Conservation (phyloP, 2,329 filamentous ascomycete species). For the Cladosporium sp. region DNA sequence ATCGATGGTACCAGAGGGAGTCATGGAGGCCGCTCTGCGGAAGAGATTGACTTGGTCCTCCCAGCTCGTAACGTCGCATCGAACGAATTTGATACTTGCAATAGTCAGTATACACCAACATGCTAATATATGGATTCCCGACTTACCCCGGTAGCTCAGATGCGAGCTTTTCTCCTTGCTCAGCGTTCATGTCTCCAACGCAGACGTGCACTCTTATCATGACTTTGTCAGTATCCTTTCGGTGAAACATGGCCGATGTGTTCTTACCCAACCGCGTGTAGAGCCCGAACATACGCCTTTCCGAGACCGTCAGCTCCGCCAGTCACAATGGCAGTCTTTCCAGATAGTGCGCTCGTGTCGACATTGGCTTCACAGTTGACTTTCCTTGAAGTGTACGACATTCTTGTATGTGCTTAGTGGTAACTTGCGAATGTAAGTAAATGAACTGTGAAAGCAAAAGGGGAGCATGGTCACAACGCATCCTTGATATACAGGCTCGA, state of each 20-base stretch:
- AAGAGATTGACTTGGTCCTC: constrained; percentile 28
- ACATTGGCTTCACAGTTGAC: constrained; percentile 25
- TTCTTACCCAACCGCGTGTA: constrained; percentile 30
- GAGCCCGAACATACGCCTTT: constrained; percentile 34
- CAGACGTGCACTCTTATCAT: constrained; percentile 27
- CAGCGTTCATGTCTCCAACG: constrained; percentile 33
- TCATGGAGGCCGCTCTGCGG: constrained; percentile 20
- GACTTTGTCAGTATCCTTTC: not conserved
- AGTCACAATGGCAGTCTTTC: constrained; percentile 50
- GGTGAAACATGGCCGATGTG: constrained; percentile 10
- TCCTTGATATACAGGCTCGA: too few relatives aligned
- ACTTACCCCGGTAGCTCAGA: constrained; percentile 31
- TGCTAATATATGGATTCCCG: not conserved
- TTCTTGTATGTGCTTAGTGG: not conserved
- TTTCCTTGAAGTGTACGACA: constrained; percentile 4
- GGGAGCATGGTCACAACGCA: too few relatives aligned
- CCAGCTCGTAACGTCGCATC: constrained; percentile 29
- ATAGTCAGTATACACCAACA: constrained; percentile 24
- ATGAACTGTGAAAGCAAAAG: too few relatives aligned
- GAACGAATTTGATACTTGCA: constrained; percentile 28
- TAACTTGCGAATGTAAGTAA: too few relatives aligned
- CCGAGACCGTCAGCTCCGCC: constrained; percentile 45
- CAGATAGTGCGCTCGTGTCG: constrained; percentile 34
- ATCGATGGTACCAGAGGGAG: constrained; percentile 25
- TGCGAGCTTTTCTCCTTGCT: constrained; percentile 29